A percentile compares a stretch with the other conserved stretches of the same genome.
Conservation (phyloP, 176 grass and related monocot species). For the Rhynchospora breviuscula region DNA sequence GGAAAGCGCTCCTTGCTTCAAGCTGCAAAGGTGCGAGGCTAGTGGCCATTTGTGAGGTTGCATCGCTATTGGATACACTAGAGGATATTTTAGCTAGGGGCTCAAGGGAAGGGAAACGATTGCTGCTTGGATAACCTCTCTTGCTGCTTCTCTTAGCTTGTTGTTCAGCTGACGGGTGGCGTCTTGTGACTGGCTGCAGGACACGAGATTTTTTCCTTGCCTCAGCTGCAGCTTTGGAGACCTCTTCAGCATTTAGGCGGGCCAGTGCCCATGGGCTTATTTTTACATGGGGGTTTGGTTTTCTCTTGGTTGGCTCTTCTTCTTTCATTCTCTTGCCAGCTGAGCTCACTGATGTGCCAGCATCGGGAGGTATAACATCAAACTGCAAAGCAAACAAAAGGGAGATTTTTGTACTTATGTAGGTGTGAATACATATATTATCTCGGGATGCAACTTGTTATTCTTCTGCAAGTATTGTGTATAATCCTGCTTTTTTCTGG, state of each 20-base stretch:
- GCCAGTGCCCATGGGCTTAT: constrained; percentile 96
- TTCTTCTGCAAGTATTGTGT: background rate
- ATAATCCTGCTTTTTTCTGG: background rate
- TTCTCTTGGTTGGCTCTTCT: constrained; percentile 65
- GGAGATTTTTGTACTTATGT: background rate
- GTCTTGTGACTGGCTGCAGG: constrained; percentile 60
- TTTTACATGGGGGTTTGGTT: constrained; percentile 57
- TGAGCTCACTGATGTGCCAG: constrained; percentile 52
- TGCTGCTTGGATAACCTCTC: constrained; percentile 44
- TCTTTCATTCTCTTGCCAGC: constrained; percentile 50
- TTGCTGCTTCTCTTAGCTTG: constrained; percentile 45
- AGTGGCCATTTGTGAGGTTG: constrained; percentile 40
- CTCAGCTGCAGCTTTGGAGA: constrained; percentile 79
- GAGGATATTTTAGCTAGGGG: constrained; percentile 66
- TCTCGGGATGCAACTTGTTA: background rate
- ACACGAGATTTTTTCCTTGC: constrained; percentile 88
- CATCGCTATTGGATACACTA: constrained; percentile 44
- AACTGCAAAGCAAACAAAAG: constrained; percentile 39
- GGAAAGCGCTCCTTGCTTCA: constrained; percentile 80
- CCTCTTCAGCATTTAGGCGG: constrained; percentile 92
- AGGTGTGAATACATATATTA: background rate
- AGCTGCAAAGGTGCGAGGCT: constrained; percentile 83
- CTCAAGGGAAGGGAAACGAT: constrained; percentile 58
- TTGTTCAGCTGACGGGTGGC: constrained; percentile 24
- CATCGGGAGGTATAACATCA: constrained; percentile 87